These are phyloP conservation scores for Dactylellina parvicollis DNA, from an alignment of 2,329 filamentous ascomycete genomes.

Conservation along the genomic window DNA sequence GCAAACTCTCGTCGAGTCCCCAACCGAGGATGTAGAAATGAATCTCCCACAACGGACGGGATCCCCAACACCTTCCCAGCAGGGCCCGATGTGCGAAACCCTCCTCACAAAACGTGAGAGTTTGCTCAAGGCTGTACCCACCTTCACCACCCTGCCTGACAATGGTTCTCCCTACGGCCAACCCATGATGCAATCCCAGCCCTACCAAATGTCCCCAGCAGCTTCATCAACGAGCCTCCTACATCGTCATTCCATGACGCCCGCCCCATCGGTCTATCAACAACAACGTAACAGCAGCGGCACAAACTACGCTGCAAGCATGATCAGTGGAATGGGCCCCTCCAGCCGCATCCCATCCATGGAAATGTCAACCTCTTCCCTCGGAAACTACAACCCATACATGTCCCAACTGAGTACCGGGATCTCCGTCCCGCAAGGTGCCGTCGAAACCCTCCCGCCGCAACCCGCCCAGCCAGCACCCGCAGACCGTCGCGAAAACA, in stretches of 20 bases:
- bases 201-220: conserved; percentile 19
- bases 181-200: conserved; percentile 32
- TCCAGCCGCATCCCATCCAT: conserved; percentile 55
- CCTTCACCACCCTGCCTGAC: conserved; percentile 52
- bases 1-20: conserved; percentile 52
- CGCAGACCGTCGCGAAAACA: conserved; percentile 66
- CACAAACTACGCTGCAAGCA: conserved; percentile 41
- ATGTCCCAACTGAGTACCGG: conserved; percentile 18
- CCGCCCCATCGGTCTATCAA: conserved; percentile 14
- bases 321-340: conserved; percentile 25
- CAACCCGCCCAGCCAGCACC: conserved; percentile 48
- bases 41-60: not conserved
- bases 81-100: conserved; percentile 61
- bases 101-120: conserved; percentile 68
- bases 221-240: conserved; percentile 33
- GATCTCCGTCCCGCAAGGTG: conserved; percentile 44
- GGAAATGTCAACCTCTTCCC: conserved; percentile 45
- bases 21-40: conserved; percentile 41
- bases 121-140: conserved; percentile 62
- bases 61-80: conserved; percentile 44
- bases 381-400: conserved; percentile 24
- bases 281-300: conserved; percentile 50
- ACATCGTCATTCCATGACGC: conserved; percentile 28
- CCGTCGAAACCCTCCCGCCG: conserved; percentile 48
- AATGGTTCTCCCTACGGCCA: conserved; percentile 35